phyloP scores from a whole-genome alignment of 2,329 filamentous ascomycete species.

The Monosporascus ibericus region DNA sequence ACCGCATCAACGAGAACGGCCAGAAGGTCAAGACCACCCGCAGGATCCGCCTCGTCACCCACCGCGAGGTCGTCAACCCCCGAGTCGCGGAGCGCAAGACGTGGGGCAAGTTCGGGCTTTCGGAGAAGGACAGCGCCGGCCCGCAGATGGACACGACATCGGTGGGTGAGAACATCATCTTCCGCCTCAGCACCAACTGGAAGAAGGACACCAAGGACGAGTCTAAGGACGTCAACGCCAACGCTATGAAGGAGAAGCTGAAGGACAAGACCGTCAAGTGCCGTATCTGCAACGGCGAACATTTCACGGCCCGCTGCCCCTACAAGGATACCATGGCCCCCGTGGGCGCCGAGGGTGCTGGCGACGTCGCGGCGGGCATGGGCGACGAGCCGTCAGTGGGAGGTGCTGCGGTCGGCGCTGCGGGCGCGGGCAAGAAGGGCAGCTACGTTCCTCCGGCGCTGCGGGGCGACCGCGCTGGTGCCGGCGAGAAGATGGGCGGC shows the following conservation, averaged over 20 bases:
- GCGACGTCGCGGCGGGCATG: slow-evolving; percentile 51
- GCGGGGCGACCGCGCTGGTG: slow-evolving; percentile 60
- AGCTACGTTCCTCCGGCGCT: slow-evolving; percentile 94
- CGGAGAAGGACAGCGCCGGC: slow-evolving; percentile 76
- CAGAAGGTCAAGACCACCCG: slow-evolving; percentile 97
- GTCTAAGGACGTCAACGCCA: slow-evolving; percentile 65
- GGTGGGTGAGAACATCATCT: slow-evolving; percentile 96
- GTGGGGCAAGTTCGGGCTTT: slow-evolving; percentile 89
- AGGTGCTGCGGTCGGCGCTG: slow-evolving; percentile 36
- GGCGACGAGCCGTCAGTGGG: slow-evolving; percentile 38
- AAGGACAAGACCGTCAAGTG: slow-evolving; percentile 99
- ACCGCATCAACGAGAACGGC: slow-evolving; percentile 83
- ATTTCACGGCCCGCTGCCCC: slow-evolving; percentile 97
- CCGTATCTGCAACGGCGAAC: slow-evolving; percentile 96
- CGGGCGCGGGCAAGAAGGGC: slow-evolving; percentile 62
- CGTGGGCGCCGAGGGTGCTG: slow-evolving; percentile 54
- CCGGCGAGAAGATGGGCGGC: slow-evolving; percentile 74
- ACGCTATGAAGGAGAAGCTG: slow-evolving; percentile 72
- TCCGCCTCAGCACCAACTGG: slow-evolving; percentile 91
- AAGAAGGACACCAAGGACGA: slow-evolving; percentile 82
- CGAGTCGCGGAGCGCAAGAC: slow-evolving; percentile 89
- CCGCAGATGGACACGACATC: slow-evolving; percentile 86
- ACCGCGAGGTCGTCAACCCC: slow-evolving; percentile 92
- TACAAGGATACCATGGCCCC: slow-evolving; percentile 99
- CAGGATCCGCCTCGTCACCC: slow-evolving; percentile 84